Conservation (phyloP, 257 asterid species). For the Forsythia viridissima region DNA sequence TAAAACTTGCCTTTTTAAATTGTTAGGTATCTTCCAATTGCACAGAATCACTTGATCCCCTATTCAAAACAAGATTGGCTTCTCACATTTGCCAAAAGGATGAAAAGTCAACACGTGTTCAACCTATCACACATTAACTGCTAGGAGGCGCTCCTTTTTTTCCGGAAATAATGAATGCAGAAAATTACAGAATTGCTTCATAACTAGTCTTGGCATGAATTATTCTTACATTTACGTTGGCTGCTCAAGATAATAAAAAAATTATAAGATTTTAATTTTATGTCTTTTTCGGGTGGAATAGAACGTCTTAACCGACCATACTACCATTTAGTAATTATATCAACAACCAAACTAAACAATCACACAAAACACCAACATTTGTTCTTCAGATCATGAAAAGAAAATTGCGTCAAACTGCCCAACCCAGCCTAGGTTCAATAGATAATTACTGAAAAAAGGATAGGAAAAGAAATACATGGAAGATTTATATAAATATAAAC, state of each 20-base stretch:
- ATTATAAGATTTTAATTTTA: not conserved
- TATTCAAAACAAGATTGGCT: not conserved
- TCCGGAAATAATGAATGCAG: not conserved
- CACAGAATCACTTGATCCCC: not conserved
- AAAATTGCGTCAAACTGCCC: not conserved
- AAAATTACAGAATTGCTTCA: not conserved
- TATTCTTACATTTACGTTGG: not conserved
- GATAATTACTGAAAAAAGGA: not conserved
- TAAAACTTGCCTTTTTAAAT: not conserved
- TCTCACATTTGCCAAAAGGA: not conserved
- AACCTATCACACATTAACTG: not conserved
- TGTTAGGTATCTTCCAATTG: not conserved
- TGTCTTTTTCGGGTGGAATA: not conserved
- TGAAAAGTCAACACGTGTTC: not conserved
- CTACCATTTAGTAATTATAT: not conserved
- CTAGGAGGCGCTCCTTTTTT: not conserved
- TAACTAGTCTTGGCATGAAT: not conserved
- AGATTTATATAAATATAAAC: not conserved
- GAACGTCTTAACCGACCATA: not conserved
- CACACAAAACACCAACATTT: not conserved
- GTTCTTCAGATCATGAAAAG: constrained; percentile 6
- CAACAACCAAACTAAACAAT: not conserved
- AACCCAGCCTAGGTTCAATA: not conserved
- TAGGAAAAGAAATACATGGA: not conserved
- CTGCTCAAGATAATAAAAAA: not conserved